Percentiles rank a stretch among this genome's conserved stretches.
Evolutionary conservation across 176 grass and related monocot species (phyloP).

Genomic region (Canna indica): DNA sequence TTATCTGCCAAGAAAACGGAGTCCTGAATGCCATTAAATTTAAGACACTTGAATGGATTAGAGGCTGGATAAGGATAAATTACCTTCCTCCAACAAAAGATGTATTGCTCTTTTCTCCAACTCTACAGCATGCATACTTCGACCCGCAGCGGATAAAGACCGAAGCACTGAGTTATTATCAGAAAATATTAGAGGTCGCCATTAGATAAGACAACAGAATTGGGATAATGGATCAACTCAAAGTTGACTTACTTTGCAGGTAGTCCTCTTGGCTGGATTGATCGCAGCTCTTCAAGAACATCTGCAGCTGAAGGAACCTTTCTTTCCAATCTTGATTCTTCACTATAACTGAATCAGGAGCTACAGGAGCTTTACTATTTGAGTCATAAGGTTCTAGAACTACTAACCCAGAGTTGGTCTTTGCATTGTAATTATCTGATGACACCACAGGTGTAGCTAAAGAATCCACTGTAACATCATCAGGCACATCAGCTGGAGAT

Average conservation of each 20-base stretch:
- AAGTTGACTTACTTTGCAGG: slow-evolving; percentile 52
- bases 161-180: slow-evolving; percentile 45
- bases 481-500: background rate
- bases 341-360: slow-evolving; percentile 11
- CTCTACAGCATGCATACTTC: slow-evolving; percentile 74
- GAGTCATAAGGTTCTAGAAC: slow-evolving; percentile 10
- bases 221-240: background rate
- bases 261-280: slow-evolving; percentile 82
- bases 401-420: slow-evolving; percentile 27
- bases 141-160: slow-evolving; percentile 55
- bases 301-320: slow-evolving; percentile 60
- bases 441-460: slow-evolving; percentile 19
- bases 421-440: background rate
- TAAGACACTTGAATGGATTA: background rate
- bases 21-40: background rate
- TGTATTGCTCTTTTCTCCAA: slow-evolving; percentile 83
- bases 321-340: slow-evolving; percentile 54
- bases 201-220: background rate
- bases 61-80: background rate
- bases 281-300: slow-evolving; percentile 61
- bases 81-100: slow-evolving; percentile 93
- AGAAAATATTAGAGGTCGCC: slow-evolving; percentile 7
- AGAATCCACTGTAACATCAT: slow-evolving; percentile 16
- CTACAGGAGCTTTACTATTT: slow-evolving; percentile 9
- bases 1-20: slow-evolving; percentile 35